These are phyloP conservation scores for Chenopodium berlandieri DNA, from an alignment of 148 eudicot genomes.

Conservation along the genomic window DNA sequence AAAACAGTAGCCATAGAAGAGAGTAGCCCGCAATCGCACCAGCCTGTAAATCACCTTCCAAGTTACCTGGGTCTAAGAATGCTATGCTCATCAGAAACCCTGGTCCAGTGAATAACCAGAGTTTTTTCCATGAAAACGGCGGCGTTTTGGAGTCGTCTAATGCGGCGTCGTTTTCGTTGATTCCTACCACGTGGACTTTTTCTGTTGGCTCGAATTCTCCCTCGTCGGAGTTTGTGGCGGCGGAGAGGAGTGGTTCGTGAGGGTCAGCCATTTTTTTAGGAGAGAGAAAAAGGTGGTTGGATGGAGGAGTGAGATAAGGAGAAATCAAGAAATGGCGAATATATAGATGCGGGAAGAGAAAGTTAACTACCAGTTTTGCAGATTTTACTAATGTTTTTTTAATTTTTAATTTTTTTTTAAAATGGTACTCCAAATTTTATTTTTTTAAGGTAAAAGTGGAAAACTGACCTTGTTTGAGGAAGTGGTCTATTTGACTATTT, in stretches of 20 bases:
- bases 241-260: slow-evolving; percentile 15
- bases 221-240: slow-evolving; percentile 27
- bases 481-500: background rate
- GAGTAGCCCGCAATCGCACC: slow-evolving; percentile 97
- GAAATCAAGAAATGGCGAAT: background rate
- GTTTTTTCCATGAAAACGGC: slow-evolving; percentile 89
- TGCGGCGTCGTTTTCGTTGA: slow-evolving; percentile 24
- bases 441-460: too few species aligned
- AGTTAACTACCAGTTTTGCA: background rate
- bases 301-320: background rate
- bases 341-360: slow-evolving; percentile 9
- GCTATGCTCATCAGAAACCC: slow-evolving; percentile 97
- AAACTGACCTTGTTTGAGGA: background rate
- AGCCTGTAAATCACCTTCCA: slow-evolving; percentile 90
- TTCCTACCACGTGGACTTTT: slow-evolving; percentile 60
- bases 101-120: slow-evolving; percentile 95
- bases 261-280: slow-evolving; percentile 3
- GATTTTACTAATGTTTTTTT: background rate
- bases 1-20: slow-evolving; percentile 76
- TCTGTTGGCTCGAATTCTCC: slow-evolving; percentile 58
- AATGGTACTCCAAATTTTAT: too few species aligned
- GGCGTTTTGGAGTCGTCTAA: slow-evolving; percentile 42
- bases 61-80: slow-evolving; percentile 88
- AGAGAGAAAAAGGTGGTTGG: background rate
- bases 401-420: too few species aligned